Base-by-base conservation (phyloP, 108 stramenopile species). In the Cylindrotheca fusiformis region DNA sequence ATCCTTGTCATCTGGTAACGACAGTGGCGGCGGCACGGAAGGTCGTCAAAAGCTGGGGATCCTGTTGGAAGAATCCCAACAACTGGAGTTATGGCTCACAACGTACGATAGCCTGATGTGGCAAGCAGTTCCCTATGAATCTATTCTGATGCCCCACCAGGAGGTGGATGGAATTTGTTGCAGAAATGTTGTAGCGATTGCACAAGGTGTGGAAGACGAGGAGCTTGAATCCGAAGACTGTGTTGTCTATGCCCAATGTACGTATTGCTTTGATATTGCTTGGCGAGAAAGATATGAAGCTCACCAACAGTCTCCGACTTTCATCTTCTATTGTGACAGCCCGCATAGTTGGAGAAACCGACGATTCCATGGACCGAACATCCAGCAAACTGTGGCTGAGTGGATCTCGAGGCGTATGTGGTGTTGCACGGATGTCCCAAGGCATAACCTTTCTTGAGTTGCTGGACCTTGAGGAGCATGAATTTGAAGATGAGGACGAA, bases 401-500 rank as follows among this genome's bases (percentile, higher is more conserved):
- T 60, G 84, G 80, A 17, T 86, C 84, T 14, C 65, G 87, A 27
- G 87, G 87, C 28, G 78, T 83, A 14, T 84, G 82, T 32, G 84
- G 67, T 18, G 77, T 86, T 0, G 41, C 77, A 5, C 60, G 72
- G 1, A 26, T 28, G 29, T 62, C 29, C 21, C 48, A 66, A 1
- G 58, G 44, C 8, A 17, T 69, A 12, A 83, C 57, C 22, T 48
- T 65, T 3, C 30, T 88, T 20, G 75, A 83, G 33, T 61, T 88
- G 20, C 69, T 85, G 52, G 87, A 88, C 70, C 48, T 88, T 4
- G 87, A 88, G 80, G 87, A 88, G 53, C 80, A 88, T 29, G 84
- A 85, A 63, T 80, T 81, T 4, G 58, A 41, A 2, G 80, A 76
- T 0, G 78, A 84, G 6, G 69, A 68, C 28, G 50, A 61, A 0